Conservation (phyloP, 768 basidiomycete species). For the Trametopsis cervina region DNA sequence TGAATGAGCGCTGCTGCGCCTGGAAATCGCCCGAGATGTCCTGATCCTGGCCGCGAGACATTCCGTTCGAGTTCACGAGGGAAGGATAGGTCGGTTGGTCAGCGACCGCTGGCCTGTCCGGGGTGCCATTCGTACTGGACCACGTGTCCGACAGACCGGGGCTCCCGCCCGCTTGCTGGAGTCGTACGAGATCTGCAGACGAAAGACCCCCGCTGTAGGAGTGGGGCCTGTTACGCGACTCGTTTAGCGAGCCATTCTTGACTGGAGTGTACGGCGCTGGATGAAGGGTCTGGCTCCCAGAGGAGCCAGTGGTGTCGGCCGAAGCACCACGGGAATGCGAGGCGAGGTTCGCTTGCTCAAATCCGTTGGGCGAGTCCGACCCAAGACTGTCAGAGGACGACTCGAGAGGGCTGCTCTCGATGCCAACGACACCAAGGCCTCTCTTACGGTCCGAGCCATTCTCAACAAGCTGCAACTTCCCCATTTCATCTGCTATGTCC, state of each 20-base stretch:
- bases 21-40: conserved; percentile 46
- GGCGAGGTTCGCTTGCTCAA: conserved; percentile 55
- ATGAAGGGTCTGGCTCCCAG: conserved; percentile 49
- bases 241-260: conserved; percentile 43
- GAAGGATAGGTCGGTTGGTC: conserved; percentile 56
- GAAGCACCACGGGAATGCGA: conserved; percentile 81
- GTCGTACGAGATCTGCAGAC: conserved; percentile 63
- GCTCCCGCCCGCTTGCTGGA: conserved; percentile 55
- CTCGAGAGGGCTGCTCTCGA: conserved; percentile 68
- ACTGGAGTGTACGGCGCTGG: conserved; percentile 40
- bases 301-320: conserved; percentile 64
- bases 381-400: conserved; percentile 66
- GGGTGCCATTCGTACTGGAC: conserved; percentile 21
- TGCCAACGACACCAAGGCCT: conserved; percentile 44
- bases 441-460: conserved; percentile 46
- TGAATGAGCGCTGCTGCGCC: conserved; percentile 50
- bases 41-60: conserved; percentile 44
- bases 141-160: conserved; percentile 23
- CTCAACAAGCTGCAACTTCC: conserved; percentile 62
- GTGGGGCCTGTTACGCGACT: conserved; percentile 72
- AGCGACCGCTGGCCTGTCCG: conserved; percentile 22
- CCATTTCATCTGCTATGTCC: conserved; percentile 70
- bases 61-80: conserved; percentile 40
- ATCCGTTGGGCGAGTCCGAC: conserved; percentile 57
- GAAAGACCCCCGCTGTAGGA: conserved; percentile 79